Base-by-base conservation (phyloP, 2,329 filamentous ascomycete species). In the Orbilia quercus region DNA sequence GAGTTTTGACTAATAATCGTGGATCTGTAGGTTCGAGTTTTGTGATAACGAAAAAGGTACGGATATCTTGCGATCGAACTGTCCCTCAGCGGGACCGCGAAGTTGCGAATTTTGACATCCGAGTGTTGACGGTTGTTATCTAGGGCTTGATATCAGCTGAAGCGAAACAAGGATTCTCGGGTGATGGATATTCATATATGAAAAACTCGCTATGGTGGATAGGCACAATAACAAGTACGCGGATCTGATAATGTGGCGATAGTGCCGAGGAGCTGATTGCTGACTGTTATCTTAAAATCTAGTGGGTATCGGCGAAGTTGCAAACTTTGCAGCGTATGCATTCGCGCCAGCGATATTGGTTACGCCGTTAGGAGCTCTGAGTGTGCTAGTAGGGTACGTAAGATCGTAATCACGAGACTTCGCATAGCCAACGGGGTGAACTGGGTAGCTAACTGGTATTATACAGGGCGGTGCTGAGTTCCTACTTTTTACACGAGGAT, bases 271-370 rank as follows among this genome's bases (percentile, higher is more conserved):
- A 20, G 18, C 28, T 54, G 40, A 36, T 64, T 28, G 60, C 75
- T 59, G 42, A 48, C 34, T 20, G 47, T 48, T 48, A 28, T 31
- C 20, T 14, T 20, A 38, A 28, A 60, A 62, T 48, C 12, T 78
- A 96, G 92, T 99, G 87, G 90, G 92, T 73, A 82, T 96, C 47
- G 95, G 95, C 79, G 95, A 99, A 82, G 84, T 97, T 69, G 96
- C 92, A 82, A 99, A 99, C 82, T 99, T 99, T 80, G 93, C 93
- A 55, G 95, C 95, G 75, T 99, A 99, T 80, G 95, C 95, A 6
- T 99, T 98, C 82, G 95, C 95, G 76, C 95, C 95, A 42, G 96
- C 95, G n/a, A 99, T 99, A 81, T 86, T 99, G 59, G 95, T 99
- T 42, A 99, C 95, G 3, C 95, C 95, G 23, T 84, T 99, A 22